These are phyloP conservation scores for Candida sphagnicola DNA, from an alignment of 805 yeast species.

Conservation along the genomic window DNA sequence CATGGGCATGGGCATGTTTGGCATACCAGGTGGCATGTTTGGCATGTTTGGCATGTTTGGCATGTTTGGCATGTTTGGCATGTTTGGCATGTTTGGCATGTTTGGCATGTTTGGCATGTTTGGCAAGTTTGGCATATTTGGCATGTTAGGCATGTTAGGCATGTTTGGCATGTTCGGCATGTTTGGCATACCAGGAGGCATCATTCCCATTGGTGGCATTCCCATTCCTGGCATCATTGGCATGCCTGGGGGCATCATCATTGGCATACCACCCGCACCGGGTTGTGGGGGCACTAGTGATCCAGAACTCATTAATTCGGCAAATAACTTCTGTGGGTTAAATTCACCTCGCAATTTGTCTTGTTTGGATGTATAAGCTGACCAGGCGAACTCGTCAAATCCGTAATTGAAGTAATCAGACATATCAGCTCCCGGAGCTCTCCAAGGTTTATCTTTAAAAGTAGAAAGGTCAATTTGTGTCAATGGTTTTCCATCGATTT, in stretches of 20 bases:
- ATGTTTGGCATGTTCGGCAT: constrained; percentile 11
- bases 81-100: background rate
- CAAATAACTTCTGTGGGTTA: constrained; percentile 77
- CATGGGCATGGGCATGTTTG: too few species aligned
- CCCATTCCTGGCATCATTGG: constrained; percentile 16
- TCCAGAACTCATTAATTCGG: constrained; percentile 45
- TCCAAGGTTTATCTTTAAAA: constrained; percentile 94
- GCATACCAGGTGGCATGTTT: constrained; percentile 30
- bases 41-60: constrained; percentile 18
- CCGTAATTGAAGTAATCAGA: constrained; percentile 96
- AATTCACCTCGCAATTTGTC: constrained; percentile 76
- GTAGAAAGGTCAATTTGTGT: constrained; percentile 77
- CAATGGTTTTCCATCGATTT: constrained; percentile 74
- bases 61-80: too few species aligned
- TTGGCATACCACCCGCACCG: constrained; percentile 17
- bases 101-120: constrained; percentile 20
- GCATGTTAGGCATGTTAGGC: constrained; percentile 15
- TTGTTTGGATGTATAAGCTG: constrained; percentile 84
- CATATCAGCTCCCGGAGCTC: constrained; percentile 93
- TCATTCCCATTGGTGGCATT: constrained; percentile 15
- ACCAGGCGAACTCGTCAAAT: constrained; percentile 95
- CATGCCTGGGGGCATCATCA: constrained; percentile 14
- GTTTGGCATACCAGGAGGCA: constrained; percentile 13
- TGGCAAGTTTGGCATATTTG: constrained; percentile 20
- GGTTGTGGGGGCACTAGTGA: constrained; percentile 22